Evolutionary conservation across 1,139 yeast species (phyloP).

Genomic region (Entelexis paramagnoliae): DNA sequence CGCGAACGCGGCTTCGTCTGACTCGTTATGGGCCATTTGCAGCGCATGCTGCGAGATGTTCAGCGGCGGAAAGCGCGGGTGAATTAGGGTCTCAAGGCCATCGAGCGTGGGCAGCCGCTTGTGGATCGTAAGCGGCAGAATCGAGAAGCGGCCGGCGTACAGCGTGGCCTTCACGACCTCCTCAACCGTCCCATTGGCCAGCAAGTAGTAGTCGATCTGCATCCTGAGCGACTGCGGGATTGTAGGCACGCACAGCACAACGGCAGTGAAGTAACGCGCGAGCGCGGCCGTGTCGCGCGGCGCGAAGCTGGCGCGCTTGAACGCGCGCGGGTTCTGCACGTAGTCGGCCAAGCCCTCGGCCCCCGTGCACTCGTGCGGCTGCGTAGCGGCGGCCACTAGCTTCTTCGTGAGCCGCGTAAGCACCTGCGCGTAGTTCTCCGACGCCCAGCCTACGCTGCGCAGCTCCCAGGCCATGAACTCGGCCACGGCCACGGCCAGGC

Average conservation of each 20-base stretch:
- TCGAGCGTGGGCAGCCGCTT: constrained; percentile 1
- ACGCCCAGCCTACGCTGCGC: constrained; percentile 15
- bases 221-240: constrained; percentile 22
- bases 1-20: neutral
- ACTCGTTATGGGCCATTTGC: neutral
- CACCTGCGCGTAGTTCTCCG: constrained; percentile 17
- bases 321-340: constrained; percentile 17
- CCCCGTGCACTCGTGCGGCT: neutral
- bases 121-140: constrained; percentile 21
- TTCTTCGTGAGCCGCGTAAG: constrained; percentile 14
- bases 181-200: constrained; percentile 12
- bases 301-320: neutral
- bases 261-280: constrained; percentile 11
- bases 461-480: constrained; percentile 7
- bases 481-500: constrained; percentile 5
- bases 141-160: constrained; percentile 24
- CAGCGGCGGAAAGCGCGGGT: constrained; percentile 25
- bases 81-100: constrained; percentile 27
- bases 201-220: constrained; percentile 19
- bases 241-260: constrained; percentile 8
- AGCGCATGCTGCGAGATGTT: constrained; percentile 11
- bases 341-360: constrained; percentile 23
- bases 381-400: constrained; percentile 5
- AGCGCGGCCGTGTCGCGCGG: neutral
- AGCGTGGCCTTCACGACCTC: constrained; percentile 15